Base-by-base conservation (phyloP, 1,284 basidiomycete genomes). In the Sporisorium scitamineum region DNA sequence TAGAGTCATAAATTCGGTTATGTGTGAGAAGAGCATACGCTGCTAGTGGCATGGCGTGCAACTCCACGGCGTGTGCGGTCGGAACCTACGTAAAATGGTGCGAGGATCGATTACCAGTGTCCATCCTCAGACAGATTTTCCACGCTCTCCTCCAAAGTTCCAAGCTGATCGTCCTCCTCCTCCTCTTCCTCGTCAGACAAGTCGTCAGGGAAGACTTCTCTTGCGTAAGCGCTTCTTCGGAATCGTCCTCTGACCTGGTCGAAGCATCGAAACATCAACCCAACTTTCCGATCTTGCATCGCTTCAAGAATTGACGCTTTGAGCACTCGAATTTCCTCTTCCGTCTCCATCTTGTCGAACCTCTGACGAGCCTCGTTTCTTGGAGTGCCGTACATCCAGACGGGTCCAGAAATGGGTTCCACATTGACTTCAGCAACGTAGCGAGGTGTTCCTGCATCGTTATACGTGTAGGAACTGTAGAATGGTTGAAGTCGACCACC, bases 401-500 rank as follows among this genome's bases (percentile, higher is more conserved):
- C 60, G 1, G 69, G 61, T 0, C 50, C 61, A 3, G 14, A 6
- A 14, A 69, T 51, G 1, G 52, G 57, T 20, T 68, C 65, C 1
- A 76, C 31, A 26, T 76, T 76, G 51, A 71, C 68, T 26, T 76
- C 73, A 18, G 73, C 73, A 6, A 76, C 69, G 56, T 76, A 76
- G 9, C 73, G 50, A 5, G 48, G 29, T 18, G 69, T 71, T 0
- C 69, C 69, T 69, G 61, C 54, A 0, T 71, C 69, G 37, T 39
- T 3, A 18, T n/a, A 18, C 16, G 37, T 39, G 47, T 65, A 61
- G 16, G 59, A 60, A 51, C 72, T 61, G 55, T 71, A 76, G 48
- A 76, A 76, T 5, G 73, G 73, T 44, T 76, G 73, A 44, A 69
- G 58, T 39, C 73, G 24, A 4, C 73, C 73, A 10, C 61, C 61